phyloP scores from a whole-genome alignment of 1,284 basidiomycete species.

The Garcileccinum viscosum region DNA sequence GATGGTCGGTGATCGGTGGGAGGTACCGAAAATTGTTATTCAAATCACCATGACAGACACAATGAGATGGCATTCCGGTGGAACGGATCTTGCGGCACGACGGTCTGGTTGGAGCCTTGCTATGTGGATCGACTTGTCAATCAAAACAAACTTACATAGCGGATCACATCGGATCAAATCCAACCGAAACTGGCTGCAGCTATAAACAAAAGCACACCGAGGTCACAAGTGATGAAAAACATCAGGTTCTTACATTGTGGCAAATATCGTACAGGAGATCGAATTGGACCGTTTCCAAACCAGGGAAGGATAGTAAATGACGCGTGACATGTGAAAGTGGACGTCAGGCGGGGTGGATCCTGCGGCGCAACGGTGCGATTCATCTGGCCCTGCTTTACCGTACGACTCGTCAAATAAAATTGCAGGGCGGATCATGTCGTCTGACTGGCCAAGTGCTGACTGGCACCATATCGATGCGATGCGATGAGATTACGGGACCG shows the following conservation, averaged over 20 bases:
- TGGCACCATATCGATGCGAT: not conserved
- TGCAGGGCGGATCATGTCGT: not conserved
- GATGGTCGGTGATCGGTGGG: slow-evolving; percentile 26
- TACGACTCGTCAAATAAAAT: slow-evolving; percentile 8
- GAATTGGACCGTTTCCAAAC: not conserved
- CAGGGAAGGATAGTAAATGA: not conserved
- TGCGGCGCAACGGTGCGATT: not conserved
- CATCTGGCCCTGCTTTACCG: not conserved
- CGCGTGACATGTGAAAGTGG: not conserved
- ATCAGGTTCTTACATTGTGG: not conserved
- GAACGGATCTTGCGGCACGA: not conserved
- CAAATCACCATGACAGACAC: not conserved
- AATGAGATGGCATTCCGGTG: not conserved
- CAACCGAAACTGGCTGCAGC: not conserved
- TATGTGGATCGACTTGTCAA: not conserved
- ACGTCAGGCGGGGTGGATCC: not conserved
- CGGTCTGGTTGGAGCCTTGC: not conserved
- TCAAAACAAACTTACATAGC: not conserved
- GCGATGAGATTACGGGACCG: not conserved
- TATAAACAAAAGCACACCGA: not conserved
- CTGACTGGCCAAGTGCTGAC: not conserved
- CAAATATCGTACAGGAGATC: not conserved
- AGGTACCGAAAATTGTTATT: not conserved
- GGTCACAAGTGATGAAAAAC: not conserved
- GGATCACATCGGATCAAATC: not conserved